Percentiles rank a stretch among this genome's conserved stretches.
These are phyloP conservation scores for Hypomontagnella monticulosa DNA, from an alignment of 495 filamentous ascomycete species.

Conservation along the genomic window DNA sequence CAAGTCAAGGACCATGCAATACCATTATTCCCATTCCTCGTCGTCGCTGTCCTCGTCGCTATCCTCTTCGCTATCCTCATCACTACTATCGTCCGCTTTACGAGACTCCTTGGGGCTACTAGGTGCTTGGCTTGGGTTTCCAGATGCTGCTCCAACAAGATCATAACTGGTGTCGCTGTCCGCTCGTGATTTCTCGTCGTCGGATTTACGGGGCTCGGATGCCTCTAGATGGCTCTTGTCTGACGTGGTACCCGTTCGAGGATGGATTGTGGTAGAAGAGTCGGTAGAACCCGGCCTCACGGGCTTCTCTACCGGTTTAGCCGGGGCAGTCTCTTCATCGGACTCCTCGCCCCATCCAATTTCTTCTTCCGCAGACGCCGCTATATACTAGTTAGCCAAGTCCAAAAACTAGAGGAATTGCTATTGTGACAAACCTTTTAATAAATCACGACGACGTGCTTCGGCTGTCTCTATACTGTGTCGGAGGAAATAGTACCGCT, in stretches of 20 bases:
- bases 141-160: conserved; percentile 78
- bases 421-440: conserved; percentile 75
- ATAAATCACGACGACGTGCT: conserved; percentile 84
- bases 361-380: conserved; percentile 75
- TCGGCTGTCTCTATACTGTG: conserved; percentile 97
- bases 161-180: conserved; percentile 96
- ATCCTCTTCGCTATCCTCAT: conserved; percentile 52
- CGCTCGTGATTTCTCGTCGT: conserved; percentile 84
- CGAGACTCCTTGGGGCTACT: conserved; percentile 73
- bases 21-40: conserved; percentile 83
- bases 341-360: conserved; percentile 79
- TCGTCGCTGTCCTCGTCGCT: conserved; percentile 70
- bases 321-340: conserved; percentile 41
- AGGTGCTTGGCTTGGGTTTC: conserved; percentile 77
- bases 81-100: conserved; percentile 57
- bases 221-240: conserved; percentile 59
- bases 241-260: conserved; percentile 36
- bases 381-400: conserved; percentile 55
- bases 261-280: conserved; percentile 65
- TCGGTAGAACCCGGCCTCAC: conserved; percentile 55
- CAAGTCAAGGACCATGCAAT: background rate
- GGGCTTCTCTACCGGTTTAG: conserved; percentile 42
- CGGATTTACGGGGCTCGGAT: conserved; percentile 76
- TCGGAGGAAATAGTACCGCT: conserved; percentile 92
- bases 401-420: conserved; percentile 10